Evolutionary conservation across 2,329 filamentous ascomycete genomes (phyloP).

Genomic region (Paecilomyces dactylethromorphus): DNA sequence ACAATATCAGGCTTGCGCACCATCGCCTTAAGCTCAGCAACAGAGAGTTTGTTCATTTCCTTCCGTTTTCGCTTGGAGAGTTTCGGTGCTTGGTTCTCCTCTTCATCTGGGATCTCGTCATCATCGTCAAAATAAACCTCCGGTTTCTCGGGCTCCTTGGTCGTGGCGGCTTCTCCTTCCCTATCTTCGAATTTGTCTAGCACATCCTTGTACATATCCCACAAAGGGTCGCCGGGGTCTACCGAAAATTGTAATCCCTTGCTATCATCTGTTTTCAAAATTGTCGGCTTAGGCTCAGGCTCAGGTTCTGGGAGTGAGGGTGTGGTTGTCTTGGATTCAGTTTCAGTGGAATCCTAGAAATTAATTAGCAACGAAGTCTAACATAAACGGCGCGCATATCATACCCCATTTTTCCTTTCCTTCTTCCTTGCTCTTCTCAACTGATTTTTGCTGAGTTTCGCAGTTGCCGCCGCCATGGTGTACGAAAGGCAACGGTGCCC

Average conservation of each 20-base stretch:
- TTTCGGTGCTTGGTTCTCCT: conserved; percentile 56
- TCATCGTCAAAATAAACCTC: conserved; percentile 79
- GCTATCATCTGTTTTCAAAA: conserved; percentile 32
- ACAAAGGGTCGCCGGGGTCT: conserved; percentile 66
- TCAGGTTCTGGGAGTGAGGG: conserved; percentile 3
- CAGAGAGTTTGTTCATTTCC: conserved; percentile 81
- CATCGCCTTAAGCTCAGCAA: conserved; percentile 89
- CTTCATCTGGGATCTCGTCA: conserved; percentile 76
- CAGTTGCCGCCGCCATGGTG: conserved; percentile 17
- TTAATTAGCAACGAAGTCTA: conserved; percentile 10
- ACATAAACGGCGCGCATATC: conserved; percentile 5
- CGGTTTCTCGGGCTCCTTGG: conserved; percentile 69
- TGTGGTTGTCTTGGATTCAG: conserved; percentile 5
- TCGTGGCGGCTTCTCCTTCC: conserved; percentile 56
- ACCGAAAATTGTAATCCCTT: conserved; percentile 40
- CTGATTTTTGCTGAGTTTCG: conserved; percentile 88
- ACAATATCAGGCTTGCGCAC: conserved; percentile 89
- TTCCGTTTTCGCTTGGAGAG: conserved; percentile 95
- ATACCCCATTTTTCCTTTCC: conserved; percentile 68
- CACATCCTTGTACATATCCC: conserved; percentile 75
- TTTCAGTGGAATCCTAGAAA: conserved; percentile 20
- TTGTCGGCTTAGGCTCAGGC: conserved; percentile 7
- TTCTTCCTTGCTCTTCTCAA: conserved; percentile 91
- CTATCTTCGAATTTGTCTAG: conserved; percentile 70
- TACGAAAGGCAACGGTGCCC: neutral